These are phyloP conservation scores for Thelonectria discophora DNA, from an alignment of 2,329 filamentous ascomycete genomes.

Conservation along the genomic window DNA sequence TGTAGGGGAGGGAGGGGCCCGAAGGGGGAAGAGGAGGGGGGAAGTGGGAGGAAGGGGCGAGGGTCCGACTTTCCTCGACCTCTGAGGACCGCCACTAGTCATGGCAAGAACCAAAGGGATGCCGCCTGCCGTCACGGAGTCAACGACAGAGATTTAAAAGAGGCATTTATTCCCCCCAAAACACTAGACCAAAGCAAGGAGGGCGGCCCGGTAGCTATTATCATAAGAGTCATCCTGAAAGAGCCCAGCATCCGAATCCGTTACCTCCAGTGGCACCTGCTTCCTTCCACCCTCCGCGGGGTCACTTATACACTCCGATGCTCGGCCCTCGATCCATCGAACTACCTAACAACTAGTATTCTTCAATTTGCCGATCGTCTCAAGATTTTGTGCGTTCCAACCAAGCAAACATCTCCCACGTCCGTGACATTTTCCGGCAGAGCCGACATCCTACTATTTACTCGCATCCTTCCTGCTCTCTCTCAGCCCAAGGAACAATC, in stretches of 20 bases:
- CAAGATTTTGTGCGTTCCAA: slow-evolving; percentile 12
- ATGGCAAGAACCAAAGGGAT: background rate
- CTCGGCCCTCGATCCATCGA: slow-evolving; percentile 17
- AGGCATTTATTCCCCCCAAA: background rate
- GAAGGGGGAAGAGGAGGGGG: too few species aligned
- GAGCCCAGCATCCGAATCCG: background rate
- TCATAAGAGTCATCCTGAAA: slow-evolving; percentile 1
- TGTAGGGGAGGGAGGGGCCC: background rate
- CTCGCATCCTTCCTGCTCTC: background rate
- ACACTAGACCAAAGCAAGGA: background rate
- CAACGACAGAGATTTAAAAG: background rate
- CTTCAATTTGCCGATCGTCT: slow-evolving; percentile 6
- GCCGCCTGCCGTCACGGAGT: background rate
- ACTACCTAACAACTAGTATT: background rate
- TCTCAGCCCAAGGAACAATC: background rate
- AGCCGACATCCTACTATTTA: background rate
- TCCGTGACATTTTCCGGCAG: background rate
- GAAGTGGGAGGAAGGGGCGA: background rate
- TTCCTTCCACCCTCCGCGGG: slow-evolving; percentile 4
- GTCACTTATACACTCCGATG: slow-evolving; percentile 23
- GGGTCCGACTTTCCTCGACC: slow-evolving; percentile 2
- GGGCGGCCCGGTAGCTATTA: too few species aligned
- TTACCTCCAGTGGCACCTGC: background rate
- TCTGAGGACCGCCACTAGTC: background rate
- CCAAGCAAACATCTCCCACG: slow-evolving; percentile 5